Conservation (phyloP, 23 red algal genomes). For the Gracilariopsis chorda region DNA sequence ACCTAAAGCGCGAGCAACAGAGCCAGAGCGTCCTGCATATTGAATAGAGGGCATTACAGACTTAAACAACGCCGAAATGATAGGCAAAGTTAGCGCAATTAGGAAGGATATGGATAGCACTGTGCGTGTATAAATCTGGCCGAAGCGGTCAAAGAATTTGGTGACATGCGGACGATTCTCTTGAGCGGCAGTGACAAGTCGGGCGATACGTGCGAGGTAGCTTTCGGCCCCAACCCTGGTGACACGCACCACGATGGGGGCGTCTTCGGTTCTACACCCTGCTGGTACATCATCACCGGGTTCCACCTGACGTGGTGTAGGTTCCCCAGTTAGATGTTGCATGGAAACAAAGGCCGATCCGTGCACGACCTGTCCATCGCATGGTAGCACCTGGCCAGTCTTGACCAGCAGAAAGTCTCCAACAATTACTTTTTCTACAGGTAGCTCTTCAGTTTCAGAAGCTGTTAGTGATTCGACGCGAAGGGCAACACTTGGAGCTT, state of each 20-base stretch:
- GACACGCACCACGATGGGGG: conserved; percentile 67
- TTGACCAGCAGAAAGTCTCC: conserved; percentile 84
- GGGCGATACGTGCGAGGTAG: conserved; percentile 74
- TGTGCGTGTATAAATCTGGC: conserved; percentile 56
- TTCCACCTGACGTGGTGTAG: conserved; percentile 24
- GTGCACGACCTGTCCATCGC: conserved; percentile 67
- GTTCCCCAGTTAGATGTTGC: conserved; percentile 81
- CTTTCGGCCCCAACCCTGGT: conserved; percentile 50
- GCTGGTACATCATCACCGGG: conserved; percentile 57
- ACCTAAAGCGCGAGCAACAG: conserved; percentile 64
- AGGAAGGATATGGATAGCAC: conserved; percentile 52
- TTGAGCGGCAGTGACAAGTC: conserved; percentile 77
- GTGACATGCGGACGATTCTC: conserved; percentile 77
- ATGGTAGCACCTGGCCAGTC: conserved; percentile 74
- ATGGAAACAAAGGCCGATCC: conserved; percentile 76
- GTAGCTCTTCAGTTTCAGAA: background rate
- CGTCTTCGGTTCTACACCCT: conserved; percentile 72
- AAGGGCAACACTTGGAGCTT: conserved; percentile 52
- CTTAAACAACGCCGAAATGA: conserved; percentile 10
- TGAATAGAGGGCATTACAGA: background rate
- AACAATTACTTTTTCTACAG: conserved; percentile 17
- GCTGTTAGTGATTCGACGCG: background rate
- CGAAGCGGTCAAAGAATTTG: conserved; percentile 87
- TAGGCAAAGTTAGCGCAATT: conserved; percentile 47
- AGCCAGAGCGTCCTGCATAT: conserved; percentile 23